Evolutionary conservation across 2,329 filamentous ascomycete species (phyloP), one percentile per base, ranked within the genome.

Genomic region (Cryphonectria naterciae): DNA sequence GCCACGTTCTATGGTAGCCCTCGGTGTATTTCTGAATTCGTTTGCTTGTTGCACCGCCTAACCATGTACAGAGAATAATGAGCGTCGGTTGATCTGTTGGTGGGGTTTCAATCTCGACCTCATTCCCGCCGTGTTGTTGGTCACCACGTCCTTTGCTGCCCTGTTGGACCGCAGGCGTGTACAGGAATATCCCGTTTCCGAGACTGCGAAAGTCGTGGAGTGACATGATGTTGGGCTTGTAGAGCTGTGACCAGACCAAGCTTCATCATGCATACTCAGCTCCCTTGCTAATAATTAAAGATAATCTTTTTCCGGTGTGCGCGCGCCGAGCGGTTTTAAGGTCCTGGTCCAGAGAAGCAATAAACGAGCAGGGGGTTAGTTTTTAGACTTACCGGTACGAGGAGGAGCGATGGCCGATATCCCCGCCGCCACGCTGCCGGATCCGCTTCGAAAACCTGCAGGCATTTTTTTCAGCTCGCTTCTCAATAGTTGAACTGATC

Each of bases 31-130:
- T 67, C 28, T 72, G 64, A 60, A 72, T 72, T 2, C 70, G 65
- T 65, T 68, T 72, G 17, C 28, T 56, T 10, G 68, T 72, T 35
- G 70, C 70, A 3, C 70, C 70, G 58, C 70, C 70, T 3, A 72
- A 41, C 70, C 70, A 72, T 4, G 70, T 72, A 39, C 70, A 72
- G 5, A 72, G 35, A 22, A 72, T 63, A 54, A 72, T 70, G 41
- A 72, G 68, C 52, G 68, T 49, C n/a, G 70, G 70, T 28, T 49
- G 35, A 25, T 43, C 13, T 17, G 8, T 61, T 35, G 32, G 25
- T n/a, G 37, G 15, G 17, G 17, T 15, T 13, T 15, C 3, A 32
- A 13, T 32, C 41, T 25, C 10, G 1, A 4, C 7, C 19, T n/a
- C 28, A 54, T 8, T 54, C 49, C n/a, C 49, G 54, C 54, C 11